A percentile compares a stretch with the other conserved stretches of the same genome.
Conservation (phyloP, 164 flowering plant genomes). For the Macadamia tetraphylla region DNA sequence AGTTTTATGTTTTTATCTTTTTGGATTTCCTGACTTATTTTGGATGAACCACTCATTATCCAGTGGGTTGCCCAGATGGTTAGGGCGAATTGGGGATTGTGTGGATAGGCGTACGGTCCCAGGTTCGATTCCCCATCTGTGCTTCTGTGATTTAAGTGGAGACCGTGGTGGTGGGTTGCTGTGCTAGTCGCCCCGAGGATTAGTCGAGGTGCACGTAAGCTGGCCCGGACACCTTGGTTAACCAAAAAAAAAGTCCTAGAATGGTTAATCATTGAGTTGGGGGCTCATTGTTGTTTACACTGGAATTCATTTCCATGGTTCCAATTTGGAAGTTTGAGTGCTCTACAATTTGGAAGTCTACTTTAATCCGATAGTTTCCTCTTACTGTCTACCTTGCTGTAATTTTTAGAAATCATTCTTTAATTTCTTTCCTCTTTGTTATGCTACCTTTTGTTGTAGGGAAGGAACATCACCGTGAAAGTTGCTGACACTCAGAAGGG, state of each 20-base stretch:
- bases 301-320: background rate
- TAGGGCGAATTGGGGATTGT: no score
- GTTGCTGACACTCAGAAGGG: constrained; percentile 56
- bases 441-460: constrained; percentile 34
- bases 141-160: no score
- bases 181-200: no score
- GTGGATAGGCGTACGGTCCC: no score
- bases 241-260: background rate
- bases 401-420: background rate
- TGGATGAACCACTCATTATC: background rate
- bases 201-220: no score
- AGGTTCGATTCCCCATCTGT: no score
- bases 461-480: constrained; percentile 50
- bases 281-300: background rate
- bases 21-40: background rate
- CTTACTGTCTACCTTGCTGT: background rate
- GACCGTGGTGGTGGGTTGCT: no score
- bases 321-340: background rate
- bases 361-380: background rate
- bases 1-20: no score
- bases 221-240: no score
- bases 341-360: background rate
- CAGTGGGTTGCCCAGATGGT: background rate
- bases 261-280: background rate
- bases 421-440: background rate